phyloP scores from a whole-genome alignment of 2,329 filamentous ascomycete species.

The Paracoccidioides brasiliensis region DNA sequence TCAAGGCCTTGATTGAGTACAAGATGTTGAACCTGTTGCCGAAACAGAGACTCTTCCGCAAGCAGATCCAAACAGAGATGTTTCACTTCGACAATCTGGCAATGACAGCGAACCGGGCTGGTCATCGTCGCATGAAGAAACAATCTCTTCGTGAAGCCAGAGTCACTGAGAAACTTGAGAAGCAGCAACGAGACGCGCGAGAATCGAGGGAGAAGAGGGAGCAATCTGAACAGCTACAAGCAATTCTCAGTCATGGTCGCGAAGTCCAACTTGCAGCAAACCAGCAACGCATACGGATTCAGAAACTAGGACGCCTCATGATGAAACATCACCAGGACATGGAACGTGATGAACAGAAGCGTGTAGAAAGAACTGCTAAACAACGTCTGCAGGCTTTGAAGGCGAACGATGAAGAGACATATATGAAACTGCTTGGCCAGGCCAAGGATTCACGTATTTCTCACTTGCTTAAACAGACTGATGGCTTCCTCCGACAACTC shows the following conservation, averaged over 20 bases:
- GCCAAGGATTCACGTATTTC: constrained; percentile 99
- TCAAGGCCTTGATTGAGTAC: constrained; percentile 87
- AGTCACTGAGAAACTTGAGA: constrained; percentile 97
- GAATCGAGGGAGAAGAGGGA: constrained; percentile 97
- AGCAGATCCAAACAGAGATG: constrained; percentile 82
- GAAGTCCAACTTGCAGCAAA: constrained; percentile 59
- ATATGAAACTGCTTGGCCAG: constrained; percentile 92
- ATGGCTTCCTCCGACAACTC: constrained; percentile 92
- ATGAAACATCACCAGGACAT: constrained; percentile 83
- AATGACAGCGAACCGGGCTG: constrained; percentile 87
- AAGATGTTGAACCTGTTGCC: constrained; percentile 80
- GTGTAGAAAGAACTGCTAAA: constrained; percentile 93
- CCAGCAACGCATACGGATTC: constrained; percentile 58
- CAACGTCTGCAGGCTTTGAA: constrained; percentile 98
- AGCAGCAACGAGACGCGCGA: constrained; percentile 91
- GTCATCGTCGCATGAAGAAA: constrained; percentile 93
- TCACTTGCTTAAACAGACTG: constrained; percentile 88
- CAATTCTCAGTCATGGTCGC: constrained; percentile 67
- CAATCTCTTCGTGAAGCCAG: constrained; percentile 88
- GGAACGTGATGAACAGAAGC: constrained; percentile 98
- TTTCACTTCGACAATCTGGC: constrained; percentile 90
- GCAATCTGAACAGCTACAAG: constrained; percentile 79
- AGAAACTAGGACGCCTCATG: constrained; percentile 86
- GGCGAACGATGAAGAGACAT: constrained; percentile 98
- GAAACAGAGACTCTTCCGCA: constrained; percentile 75